Base-by-base conservation (phyloP, 192 early-diverging fungal genomes). In the Gigaspora rosea region DNA sequence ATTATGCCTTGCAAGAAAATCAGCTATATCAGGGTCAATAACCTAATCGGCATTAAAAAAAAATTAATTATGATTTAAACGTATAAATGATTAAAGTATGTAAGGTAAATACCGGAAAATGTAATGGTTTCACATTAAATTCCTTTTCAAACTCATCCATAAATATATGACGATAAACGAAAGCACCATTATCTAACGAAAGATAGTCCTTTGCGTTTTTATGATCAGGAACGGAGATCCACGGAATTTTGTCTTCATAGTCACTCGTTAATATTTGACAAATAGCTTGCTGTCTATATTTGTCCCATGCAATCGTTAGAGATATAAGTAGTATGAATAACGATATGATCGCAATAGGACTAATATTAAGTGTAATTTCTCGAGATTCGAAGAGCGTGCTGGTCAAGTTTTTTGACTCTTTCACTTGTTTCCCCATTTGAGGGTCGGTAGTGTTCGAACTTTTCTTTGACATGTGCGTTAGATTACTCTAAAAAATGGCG, bases 131-230 rank as follows among this genome's bases (percentile, higher is more conserved):
- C 8, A 76, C 63, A 13, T 54, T 18, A 66, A 76, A 76, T 67
- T 52, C 75, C 33, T 66, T 51, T 36, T 67, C 16, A 66, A 76
- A 76, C 9, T 76, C 51, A 2, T 76, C 63, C 63, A 76, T 65
- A 35, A 18, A 76, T n/a, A 76, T 76, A 41, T 67, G 75, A 56
- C 59, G 33, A 8, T 58, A 66, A 51, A 76, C 75, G 41, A 76
- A 76, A 33, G 75, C 63, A 54, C 75, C 75, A 36, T 36, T 65
- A 22, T 67, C 64, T 18, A 49, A 69, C 12, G 32, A 7, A 50
- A 50, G 16, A 49, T 69, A 50, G 0, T 27, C 20, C 20, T 48
- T 47, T 16, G n/a, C 10, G 22, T 13, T 69, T 50, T 22, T 50
- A 50, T 69, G 20, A 15, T 69, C 47, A 50, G 47, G 41, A n/a